Base-by-base conservation (phyloP, 768 basidiomycete species). In the Rhizopogon salebrosus region DNA sequence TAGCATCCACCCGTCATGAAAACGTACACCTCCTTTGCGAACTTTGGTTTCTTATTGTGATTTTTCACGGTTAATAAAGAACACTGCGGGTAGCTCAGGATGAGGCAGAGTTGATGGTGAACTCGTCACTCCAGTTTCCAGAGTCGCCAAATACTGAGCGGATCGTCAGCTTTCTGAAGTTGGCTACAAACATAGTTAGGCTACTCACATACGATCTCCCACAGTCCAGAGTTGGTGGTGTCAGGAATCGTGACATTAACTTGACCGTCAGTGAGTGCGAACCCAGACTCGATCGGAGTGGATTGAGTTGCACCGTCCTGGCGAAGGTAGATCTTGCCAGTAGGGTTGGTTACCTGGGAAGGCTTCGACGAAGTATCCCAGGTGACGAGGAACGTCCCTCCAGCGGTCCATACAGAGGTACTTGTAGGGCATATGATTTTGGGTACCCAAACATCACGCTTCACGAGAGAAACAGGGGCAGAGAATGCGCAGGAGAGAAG, bases 91-190 rank as follows among this genome's bases (percentile, higher is more conserved):
- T 14, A 34, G 31, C 31, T 67, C 53, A 53, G 5, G 58, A 52
- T 20, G 50, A 4, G 20, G 55, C 51, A 34, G 36, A 36, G 14
- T 38, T 4, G 53, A 83, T 82, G 11, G 70, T 70, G 58, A 83
- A 83, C 40, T 49, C 14, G 6, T 63, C 64, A 26, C 80, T 74
- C 48, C 66, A 73, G 59, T 81, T 76, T 29, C 80, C 80, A 46
- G 79, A 80, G 58, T 82, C 79, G 6, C 80, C 80, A 49, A 80
- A 72, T 41, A 82, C 80, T 80, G 31, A 39, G 24, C 46, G n/a
- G 31, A 45, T 39, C 49, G 48, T 39, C 49, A 48, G 49, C 50
- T 41, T 10, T 3, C 23, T 41, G 20, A 35, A 27, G 24, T 5
- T 2, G 11, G 41, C 51, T 2, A 16, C 4, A 26, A n/a, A 31